Conservation (phyloP, 352 stramenopile species). For the Pythium vanterpoolii region DNA sequence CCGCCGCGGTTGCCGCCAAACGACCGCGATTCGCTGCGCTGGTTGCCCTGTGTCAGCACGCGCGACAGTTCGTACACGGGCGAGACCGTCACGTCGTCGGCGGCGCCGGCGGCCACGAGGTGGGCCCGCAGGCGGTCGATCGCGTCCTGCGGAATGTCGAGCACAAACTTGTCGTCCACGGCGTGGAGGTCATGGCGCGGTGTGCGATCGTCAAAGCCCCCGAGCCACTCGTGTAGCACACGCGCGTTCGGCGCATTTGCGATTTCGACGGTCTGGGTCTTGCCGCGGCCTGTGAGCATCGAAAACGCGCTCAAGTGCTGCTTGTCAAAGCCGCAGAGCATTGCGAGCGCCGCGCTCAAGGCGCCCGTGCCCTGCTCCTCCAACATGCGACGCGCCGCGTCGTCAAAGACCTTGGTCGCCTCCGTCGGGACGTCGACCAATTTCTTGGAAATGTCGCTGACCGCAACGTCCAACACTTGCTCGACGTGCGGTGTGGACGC, state of each 20-base stretch:
- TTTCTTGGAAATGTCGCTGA: constrained; percentile 54
- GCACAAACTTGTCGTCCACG: constrained; percentile 64
- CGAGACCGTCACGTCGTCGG: constrained; percentile 39
- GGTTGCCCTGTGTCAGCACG: constrained; percentile 40
- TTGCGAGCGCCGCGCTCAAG: constrained; percentile 61
- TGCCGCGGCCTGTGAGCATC: constrained; percentile 69
- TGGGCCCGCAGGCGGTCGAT: constrained; percentile 46
- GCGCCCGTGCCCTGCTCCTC: constrained; percentile 51
- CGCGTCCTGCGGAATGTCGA: constrained; percentile 56
- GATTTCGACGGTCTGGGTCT: constrained; percentile 67
- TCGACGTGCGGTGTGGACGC: constrained; percentile 48
- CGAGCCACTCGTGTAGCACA: constrained; percentile 46
- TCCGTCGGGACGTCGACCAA: constrained; percentile 44
- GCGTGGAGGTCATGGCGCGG: constrained; percentile 47
- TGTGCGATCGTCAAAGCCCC: constrained; percentile 36
- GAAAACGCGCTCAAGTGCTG: constrained; percentile 62
- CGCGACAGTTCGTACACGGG: constrained; percentile 50
- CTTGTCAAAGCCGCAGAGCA: constrained; percentile 75
- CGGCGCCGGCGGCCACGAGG: constrained; percentile 26
- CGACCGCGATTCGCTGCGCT: constrained; percentile 6
- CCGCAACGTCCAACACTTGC: constrained; percentile 52
- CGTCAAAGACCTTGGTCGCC: constrained; percentile 54
- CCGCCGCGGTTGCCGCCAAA: constrained; percentile 14
- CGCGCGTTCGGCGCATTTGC: constrained; percentile 40
- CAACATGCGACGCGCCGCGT: constrained; percentile 45